These are phyloP conservation scores for Phaeosphaeria sp. DNA, from an alignment of 2,329 filamentous ascomycete genomes.

Conservation along the genomic window DNA sequence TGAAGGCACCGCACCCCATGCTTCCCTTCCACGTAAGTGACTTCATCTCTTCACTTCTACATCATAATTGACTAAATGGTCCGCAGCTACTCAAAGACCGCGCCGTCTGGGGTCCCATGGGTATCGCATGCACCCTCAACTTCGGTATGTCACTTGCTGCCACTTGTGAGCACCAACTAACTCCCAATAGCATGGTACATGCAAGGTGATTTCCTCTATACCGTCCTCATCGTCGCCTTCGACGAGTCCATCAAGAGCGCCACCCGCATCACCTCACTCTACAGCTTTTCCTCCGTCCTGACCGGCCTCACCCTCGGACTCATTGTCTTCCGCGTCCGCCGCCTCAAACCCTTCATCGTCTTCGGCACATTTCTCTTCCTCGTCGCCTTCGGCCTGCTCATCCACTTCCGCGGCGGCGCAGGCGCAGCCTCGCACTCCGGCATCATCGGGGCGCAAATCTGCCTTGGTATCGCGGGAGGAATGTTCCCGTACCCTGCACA, in stretches of 20 bases:
- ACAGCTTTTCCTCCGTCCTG: constrained; percentile 65
- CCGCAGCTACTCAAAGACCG: constrained; percentile 67
- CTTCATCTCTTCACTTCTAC: background rate
- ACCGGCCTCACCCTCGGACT: constrained; percentile 64
- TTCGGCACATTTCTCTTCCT: constrained; percentile 66
- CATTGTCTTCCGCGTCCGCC: constrained; percentile 62
- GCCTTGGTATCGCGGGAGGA: constrained; percentile 69
- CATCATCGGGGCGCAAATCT: constrained; percentile 67
- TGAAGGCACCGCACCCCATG: constrained; percentile 58
- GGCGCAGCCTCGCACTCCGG: constrained; percentile 56
- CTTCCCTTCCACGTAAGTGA: constrained; percentile 61
- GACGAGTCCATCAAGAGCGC: constrained; percentile 64
- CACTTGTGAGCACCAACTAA: background rate
- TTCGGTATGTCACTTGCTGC: constrained; percentile 10
- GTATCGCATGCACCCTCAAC: constrained; percentile 55
- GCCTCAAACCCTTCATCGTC: constrained; percentile 69
- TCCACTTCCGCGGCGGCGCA: constrained; percentile 65
- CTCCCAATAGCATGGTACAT: constrained; percentile 58
- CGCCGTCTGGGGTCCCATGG: constrained; percentile 68
- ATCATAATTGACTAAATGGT: background rate
- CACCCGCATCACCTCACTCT: constrained; percentile 66
- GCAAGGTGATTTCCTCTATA: constrained; percentile 70
- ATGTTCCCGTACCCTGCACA: constrained; percentile 65
- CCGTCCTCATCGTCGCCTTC: constrained; percentile 67
- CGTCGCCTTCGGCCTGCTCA: constrained; percentile 70